These are phyloP conservation scores for Aspergillus oerlinghausenensis DNA, from an alignment of 2,329 filamentous ascomycete species.

Conservation along the genomic window DNA sequence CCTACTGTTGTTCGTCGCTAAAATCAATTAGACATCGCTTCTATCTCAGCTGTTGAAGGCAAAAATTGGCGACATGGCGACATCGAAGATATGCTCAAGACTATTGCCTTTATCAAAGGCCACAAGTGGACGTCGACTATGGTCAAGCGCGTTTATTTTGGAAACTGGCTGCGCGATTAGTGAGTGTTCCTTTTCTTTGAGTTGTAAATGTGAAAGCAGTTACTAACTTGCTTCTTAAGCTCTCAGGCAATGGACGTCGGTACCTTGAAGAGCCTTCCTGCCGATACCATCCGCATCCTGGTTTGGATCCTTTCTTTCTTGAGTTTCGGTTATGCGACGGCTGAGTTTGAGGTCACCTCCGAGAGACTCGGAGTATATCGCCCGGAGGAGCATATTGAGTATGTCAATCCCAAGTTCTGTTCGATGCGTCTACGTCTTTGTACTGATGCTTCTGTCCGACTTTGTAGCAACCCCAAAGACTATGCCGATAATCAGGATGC, in stretches of 20 bases:
- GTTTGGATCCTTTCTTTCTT: constrained; percentile 80
- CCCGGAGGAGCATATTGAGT: constrained; percentile 59
- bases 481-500: constrained; percentile 87
- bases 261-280: constrained; percentile 71
- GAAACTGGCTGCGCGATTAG: constrained; percentile 83
- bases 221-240: constrained; percentile 21
- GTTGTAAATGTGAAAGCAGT: background rate
- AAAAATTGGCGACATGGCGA: constrained; percentile 57
- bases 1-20: background rate
- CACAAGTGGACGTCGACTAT: constrained; percentile 82
- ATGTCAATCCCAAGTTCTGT: constrained; percentile 6
- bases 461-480: constrained; percentile 71
- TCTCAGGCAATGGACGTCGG: constrained; percentile 79
- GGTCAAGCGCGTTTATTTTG: constrained; percentile 75
- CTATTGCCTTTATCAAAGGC: constrained; percentile 68
- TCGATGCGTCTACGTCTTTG: background rate
- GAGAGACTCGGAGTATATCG: constrained; percentile 77
- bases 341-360: constrained; percentile 77
- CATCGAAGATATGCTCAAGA: constrained; percentile 78
- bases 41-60: constrained; percentile 47
- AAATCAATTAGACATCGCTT: constrained; percentile 40
- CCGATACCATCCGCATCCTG: constrained; percentile 71
- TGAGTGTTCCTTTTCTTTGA: constrained; percentile 18
- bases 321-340: constrained; percentile 79
- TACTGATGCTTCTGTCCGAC: constrained; percentile 16